These are phyloP conservation scores for Santalum album DNA, from an alignment of 164 flowering plant species.

Conservation along the genomic window DNA sequence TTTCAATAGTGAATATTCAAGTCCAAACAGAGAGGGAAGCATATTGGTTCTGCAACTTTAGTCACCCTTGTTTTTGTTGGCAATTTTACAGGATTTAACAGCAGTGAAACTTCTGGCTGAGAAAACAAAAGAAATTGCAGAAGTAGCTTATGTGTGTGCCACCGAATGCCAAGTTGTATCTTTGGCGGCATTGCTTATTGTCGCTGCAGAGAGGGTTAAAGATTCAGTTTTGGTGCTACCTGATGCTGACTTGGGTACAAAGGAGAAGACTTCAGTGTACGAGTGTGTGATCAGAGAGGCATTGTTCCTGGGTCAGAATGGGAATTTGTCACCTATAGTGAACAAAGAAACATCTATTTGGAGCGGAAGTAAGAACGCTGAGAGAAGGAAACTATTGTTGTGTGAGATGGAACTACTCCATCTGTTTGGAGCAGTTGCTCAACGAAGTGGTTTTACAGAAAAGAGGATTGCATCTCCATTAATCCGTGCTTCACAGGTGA, in stretches of 20 bases:
- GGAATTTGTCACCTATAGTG: not conserved
- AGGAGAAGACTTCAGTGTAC: constrained; percentile 28
- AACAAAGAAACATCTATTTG: not conserved
- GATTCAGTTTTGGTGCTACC: constrained; percentile 14
- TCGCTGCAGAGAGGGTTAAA: constrained; percentile 31
- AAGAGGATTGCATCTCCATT: constrained; percentile 27
- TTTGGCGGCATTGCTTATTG: constrained; percentile 36
- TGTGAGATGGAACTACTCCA: constrained; percentile 51
- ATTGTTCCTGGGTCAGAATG: constrained; percentile 18
- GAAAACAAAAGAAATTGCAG: constrained; percentile 31
- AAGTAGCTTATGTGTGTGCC: constrained; percentile 32
- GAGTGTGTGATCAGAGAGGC: constrained; percentile 39
- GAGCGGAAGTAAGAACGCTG: constrained; percentile 3
- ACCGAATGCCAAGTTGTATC: constrained; percentile 27
- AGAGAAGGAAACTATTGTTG: constrained; percentile 35
- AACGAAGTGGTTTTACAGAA: constrained; percentile 10
- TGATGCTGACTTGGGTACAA: constrained; percentile 12
- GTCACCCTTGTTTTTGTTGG: not conserved
- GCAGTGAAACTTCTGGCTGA: constrained; percentile 29
- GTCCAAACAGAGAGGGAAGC: no score
- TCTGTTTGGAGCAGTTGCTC: constrained; percentile 31
- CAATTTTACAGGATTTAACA: constrained; percentile 39
- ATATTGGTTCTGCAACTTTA: not conserved
- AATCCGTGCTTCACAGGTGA: constrained; percentile 37
- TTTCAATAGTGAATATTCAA: no score